Percentiles rank a stretch among this genome's conserved stretches.
phyloP scores from a whole-genome alignment of 768 basidiomycete genomes.

The Lepiota subincarnata region DNA sequence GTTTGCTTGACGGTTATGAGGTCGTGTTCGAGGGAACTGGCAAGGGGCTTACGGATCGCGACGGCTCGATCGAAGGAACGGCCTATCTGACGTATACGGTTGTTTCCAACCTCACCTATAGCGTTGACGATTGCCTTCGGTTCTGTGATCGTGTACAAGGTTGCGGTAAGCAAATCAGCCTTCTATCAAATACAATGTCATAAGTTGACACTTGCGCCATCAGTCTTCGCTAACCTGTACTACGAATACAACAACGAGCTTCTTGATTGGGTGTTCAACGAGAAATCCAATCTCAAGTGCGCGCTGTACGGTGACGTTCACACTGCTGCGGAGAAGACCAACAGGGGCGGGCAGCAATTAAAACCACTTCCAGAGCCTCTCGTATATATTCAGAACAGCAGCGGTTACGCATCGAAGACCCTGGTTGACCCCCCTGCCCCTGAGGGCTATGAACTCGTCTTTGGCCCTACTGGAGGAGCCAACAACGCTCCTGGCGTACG shows the following conservation, averaged over 20 bases:
- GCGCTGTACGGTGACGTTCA: slow-evolving; percentile 42
- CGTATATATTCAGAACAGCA: slow-evolving; percentile 41
- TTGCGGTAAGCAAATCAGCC: slow-evolving; percentile 35
- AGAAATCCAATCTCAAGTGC: slow-evolving; percentile 45
- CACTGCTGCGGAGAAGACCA: slow-evolving; percentile 39
- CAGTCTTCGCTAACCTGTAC: slow-evolving; percentile 47
- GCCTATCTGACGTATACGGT: slow-evolving; percentile 46
- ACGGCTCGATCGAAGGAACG: slow-evolving; percentile 44
- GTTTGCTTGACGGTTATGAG: slow-evolving; percentile 27
- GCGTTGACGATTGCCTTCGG: slow-evolving; percentile 37
- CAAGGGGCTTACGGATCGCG: slow-evolving; percentile 30
- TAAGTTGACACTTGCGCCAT: not conserved
- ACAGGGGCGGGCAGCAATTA: slow-evolving; percentile 40
- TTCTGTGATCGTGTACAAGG: slow-evolving; percentile 33
- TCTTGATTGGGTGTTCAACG: slow-evolving; percentile 33
- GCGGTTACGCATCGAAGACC: slow-evolving; percentile 33
- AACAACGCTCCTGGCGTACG: slow-evolving; percentile 43
- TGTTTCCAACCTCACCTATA: slow-evolving; percentile 41
- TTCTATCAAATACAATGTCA: not conserved
- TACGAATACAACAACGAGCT: slow-evolving; percentile 45
- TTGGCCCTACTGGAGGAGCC: slow-evolving; percentile 41
- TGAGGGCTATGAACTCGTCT: slow-evolving; percentile 41
- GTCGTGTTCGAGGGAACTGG: slow-evolving; percentile 37
- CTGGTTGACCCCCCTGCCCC: slow-evolving; percentile 36
- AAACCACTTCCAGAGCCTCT: slow-evolving; percentile 29